phyloP scores from a whole-genome alignment of 2,329 filamentous ascomycete species.

The Hymenoscyphus infarciens region DNA sequence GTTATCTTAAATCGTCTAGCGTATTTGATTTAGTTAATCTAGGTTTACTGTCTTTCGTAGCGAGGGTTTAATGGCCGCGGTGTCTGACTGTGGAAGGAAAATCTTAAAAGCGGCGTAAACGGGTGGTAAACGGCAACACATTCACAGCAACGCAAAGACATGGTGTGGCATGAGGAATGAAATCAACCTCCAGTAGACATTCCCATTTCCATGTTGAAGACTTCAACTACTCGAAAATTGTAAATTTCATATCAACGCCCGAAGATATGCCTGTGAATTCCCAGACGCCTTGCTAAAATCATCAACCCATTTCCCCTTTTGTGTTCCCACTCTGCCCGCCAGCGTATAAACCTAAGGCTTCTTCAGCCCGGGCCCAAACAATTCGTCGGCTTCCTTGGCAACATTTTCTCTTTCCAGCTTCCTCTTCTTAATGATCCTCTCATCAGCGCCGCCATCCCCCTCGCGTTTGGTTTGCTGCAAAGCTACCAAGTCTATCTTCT shows the following conservation, averaged over 20 bases:
- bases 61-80: no score
- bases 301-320: background rate
- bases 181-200: background rate
- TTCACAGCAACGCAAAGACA: no score
- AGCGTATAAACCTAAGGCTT: slow-evolving; percentile 9
- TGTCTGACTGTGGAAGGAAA: no score
- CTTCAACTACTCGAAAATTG: background rate
- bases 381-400: slow-evolving; percentile 35
- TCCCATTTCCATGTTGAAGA: background rate
- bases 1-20: no score
- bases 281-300: slow-evolving; percentile 1
- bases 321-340: background rate
- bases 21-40: no score
- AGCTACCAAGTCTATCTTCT: slow-evolving; percentile 68
- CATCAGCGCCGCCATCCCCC: slow-evolving; percentile 31
- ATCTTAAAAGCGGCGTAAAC: no score
- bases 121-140: no score
- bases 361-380: slow-evolving; percentile 33
- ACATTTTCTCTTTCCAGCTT: slow-evolving; percentile 41
- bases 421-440: slow-evolving; percentile 38
- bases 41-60: no score
- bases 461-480: slow-evolving; percentile 58
- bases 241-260: background rate
- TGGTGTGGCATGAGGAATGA: no score
- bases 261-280: background rate